Percentiles rank a stretch among this genome's conserved stretches.
Evolutionary conservation across 2,329 filamentous ascomycete genomes (phyloP).

Genomic region (Davidsoniella neocaledoniae): DNA sequence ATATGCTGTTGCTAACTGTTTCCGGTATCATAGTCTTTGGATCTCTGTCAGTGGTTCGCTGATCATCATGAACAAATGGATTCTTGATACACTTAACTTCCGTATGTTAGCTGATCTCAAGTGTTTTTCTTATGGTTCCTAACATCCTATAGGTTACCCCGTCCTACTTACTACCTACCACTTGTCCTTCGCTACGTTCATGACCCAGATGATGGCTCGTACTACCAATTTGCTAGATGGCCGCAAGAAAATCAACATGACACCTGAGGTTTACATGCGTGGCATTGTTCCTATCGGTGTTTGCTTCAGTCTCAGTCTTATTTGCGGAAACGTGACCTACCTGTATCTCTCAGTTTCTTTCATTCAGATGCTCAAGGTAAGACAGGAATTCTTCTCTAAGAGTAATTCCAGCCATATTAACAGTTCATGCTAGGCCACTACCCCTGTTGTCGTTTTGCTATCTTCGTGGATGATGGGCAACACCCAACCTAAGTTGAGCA

Average conservation of each 20-base stretch:
- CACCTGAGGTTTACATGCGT: constrained; percentile 75
- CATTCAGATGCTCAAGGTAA: constrained; percentile 86
- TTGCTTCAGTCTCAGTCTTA: constrained; percentile 91
- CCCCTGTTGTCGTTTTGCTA: constrained; percentile 80
- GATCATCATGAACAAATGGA: constrained; percentile 99
- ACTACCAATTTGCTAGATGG: constrained; percentile 84
- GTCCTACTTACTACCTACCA: constrained; percentile 94
- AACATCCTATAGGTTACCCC: constrained; percentile 36
- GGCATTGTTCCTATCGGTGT: constrained; percentile 89
- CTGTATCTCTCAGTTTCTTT: constrained; percentile 91
- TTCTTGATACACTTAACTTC: constrained; percentile 73
- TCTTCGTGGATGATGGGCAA: constrained; percentile 80
- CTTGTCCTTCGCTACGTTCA: constrained; percentile 76
- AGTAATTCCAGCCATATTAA: not conserved
- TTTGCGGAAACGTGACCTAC: constrained; percentile 92
- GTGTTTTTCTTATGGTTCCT: not conserved
- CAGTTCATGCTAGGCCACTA: constrained; percentile 51
- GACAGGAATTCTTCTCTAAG: no score
- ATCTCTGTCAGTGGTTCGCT: constrained; percentile 84
- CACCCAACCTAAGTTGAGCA: constrained; percentile 66
- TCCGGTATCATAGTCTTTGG: constrained; percentile 33
- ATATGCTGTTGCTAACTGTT: not conserved
- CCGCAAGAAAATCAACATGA: constrained; percentile 95
- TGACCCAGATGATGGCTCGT: constrained; percentile 84
- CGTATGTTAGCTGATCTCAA: constrained; percentile 21